A percentile compares a stretch with the other conserved stretches of the same genome.
Evolutionary conservation across 2,329 filamentous ascomycete genomes (phyloP).

Genomic region (Arthrinium phaeospermum): DNA sequence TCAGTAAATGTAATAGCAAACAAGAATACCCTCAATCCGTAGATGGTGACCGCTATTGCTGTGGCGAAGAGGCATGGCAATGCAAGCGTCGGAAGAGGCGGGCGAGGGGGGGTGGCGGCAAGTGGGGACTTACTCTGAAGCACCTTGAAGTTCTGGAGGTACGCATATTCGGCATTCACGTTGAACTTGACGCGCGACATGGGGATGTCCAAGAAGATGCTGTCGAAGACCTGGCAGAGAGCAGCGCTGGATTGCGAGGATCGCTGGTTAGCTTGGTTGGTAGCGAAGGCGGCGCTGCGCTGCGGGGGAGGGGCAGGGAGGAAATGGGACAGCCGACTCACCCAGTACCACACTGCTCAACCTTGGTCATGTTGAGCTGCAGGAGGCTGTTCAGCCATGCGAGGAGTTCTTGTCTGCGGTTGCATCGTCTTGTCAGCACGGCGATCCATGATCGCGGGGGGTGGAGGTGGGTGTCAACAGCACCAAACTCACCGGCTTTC

Average conservation of each 20-base stretch:
- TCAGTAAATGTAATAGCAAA: conserved; percentile 16
- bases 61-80: background rate
- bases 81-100: background rate
- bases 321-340: conserved; percentile 51
- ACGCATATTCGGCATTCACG: conserved; percentile 94
- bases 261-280: conserved; percentile 18
- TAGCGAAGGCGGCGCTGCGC: background rate
- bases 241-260: conserved; percentile 70
- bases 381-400: conserved; percentile 97
- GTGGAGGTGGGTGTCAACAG: conserved; percentile 15
- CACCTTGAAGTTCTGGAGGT: conserved; percentile 98
- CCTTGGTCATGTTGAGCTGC: conserved; percentile 96
- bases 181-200: conserved; percentile 99
- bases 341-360: conserved; percentile 99
- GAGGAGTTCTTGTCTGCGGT: conserved; percentile 86
- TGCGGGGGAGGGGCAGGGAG: conserved; percentile 21
- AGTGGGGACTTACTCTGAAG: conserved; percentile 76
- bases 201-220: conserved; percentile 93
- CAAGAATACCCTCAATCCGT: background rate
- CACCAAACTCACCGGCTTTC: conserved; percentile 33
- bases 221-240: conserved; percentile 97
- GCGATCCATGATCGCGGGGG: conserved; percentile 18
- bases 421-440: conserved; percentile 21
- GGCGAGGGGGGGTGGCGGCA: conserved; percentile 4
- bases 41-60: too few relatives aligned